Evolutionary conservation across 306 rosid species (phyloP).

Genomic region (Casuarina glauca): DNA sequence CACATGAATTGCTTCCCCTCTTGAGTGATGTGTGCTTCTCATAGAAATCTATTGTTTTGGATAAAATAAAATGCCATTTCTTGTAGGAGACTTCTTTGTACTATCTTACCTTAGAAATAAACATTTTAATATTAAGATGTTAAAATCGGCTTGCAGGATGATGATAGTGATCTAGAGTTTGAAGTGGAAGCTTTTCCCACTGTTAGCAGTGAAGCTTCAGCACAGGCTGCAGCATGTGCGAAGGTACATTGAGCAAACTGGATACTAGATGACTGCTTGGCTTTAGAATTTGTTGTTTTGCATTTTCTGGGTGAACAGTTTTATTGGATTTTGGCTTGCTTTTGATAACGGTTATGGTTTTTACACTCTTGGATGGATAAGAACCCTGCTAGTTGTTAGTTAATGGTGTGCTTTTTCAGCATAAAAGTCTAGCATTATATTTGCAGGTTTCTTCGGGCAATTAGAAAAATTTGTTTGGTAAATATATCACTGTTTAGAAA

Average conservation of each 20-base stretch:
- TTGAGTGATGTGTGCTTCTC: not conserved
- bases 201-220: constrained; percentile 48
- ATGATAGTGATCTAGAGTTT: constrained; percentile 82
- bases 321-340: not conserved
- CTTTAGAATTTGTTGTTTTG: not conserved
- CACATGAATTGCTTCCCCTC: not conserved
- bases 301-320: constrained; percentile 1
- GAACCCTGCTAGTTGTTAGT: not conserved
- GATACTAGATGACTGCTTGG: not conserved
- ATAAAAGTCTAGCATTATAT: not conserved
- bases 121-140: not conserved
- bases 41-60: not conserved
- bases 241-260: constrained; percentile 49
- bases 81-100: not conserved
- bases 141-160: constrained; percentile 63
- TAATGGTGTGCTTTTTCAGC: not conserved
- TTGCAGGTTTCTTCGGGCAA: not conserved
- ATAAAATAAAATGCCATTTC: not conserved
- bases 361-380: not conserved
- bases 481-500: not conserved
- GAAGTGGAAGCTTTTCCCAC: constrained; percentile 66
- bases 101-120: not conserved
- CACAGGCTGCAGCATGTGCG: constrained; percentile 83
- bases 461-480: not conserved
- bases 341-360: not conserved